Conservation (phyloP, 2,329 filamentous ascomycete genomes). For the Xylaria sp. region DNA sequence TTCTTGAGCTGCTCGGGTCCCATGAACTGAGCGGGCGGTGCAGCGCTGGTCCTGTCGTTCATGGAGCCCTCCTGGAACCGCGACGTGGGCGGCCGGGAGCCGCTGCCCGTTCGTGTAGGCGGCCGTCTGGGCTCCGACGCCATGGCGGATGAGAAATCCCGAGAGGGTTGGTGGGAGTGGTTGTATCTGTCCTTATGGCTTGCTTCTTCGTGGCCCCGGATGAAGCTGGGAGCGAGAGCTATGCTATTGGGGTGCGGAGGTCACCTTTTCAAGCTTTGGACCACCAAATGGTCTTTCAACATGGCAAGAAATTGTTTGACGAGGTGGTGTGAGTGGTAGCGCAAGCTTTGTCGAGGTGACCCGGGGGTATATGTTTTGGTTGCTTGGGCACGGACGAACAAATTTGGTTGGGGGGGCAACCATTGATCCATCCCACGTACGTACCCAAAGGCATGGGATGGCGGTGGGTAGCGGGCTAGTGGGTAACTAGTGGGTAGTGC, state of each 20-base stretch:
- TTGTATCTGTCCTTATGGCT: not conserved
- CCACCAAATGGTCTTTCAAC: not conserved
- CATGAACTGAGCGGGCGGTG: constrained; percentile 75
- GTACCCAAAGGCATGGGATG: not conserved
- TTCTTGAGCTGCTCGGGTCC: constrained; percentile 49
- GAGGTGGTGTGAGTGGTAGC: not conserved
- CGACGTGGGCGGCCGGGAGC: constrained; percentile 45
- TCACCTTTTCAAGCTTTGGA: not conserved
- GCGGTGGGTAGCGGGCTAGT: not conserved
- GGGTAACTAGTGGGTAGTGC: not conserved
- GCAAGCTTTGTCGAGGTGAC: not conserved
- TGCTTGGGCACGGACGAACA: constrained; percentile 9
- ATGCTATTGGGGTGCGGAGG: not conserved
- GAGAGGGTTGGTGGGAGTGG: not conserved
- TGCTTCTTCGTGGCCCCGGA: not conserved
- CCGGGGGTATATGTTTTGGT: constrained; percentile 21
- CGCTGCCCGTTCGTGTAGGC: constrained; percentile 54
- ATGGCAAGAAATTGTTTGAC: not conserved
- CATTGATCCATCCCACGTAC: not conserved
- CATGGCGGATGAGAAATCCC: constrained; percentile 32
- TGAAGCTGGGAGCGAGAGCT: not conserved
- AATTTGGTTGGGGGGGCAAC: constrained; percentile 31
- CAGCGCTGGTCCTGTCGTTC: constrained; percentile 79
- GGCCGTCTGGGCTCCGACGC: constrained; percentile 46
- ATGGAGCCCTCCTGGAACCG: constrained; percentile 84